Evolutionary conservation across 768 basidiomycete species (phyloP).

Genomic region (Mycena metata): DNA sequence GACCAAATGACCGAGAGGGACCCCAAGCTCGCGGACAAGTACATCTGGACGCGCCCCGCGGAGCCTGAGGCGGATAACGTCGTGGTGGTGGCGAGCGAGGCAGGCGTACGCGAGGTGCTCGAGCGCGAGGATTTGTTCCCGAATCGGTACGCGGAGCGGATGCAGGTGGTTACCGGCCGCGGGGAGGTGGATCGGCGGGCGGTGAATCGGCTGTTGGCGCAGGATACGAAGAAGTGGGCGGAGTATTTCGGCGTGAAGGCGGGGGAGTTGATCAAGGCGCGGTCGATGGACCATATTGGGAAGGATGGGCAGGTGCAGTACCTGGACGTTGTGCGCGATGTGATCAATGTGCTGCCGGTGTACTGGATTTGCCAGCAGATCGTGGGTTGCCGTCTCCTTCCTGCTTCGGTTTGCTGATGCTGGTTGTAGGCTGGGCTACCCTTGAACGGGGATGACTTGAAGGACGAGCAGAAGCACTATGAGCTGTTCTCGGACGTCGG

Average conservation of each 20-base stretch:
- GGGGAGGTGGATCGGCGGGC: conserved; percentile 37
- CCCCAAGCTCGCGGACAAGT: conserved; percentile 55
- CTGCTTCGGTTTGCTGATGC: conserved; percentile 29
- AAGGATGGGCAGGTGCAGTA: conserved; percentile 38
- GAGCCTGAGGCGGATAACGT: conserved; percentile 37
- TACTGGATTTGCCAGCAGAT: conserved; percentile 72
- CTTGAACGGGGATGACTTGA: conserved; percentile 48
- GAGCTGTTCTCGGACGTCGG: conserved; percentile 63
- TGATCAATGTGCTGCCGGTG: conserved; percentile 73
- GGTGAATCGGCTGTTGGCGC: conserved; percentile 11
- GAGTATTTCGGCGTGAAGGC: conserved; percentile 28
- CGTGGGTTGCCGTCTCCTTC: conserved; percentile 53
- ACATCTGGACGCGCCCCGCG: conserved; percentile 71
- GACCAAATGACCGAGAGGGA: conserved; percentile 51
- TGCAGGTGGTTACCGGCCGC: conserved; percentile 46
- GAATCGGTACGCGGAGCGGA: conserved; percentile 50
- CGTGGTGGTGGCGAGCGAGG: conserved; percentile 48
- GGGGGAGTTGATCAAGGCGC: conserved; percentile 23
- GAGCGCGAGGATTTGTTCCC: conserved; percentile 45
- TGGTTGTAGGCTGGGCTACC: conserved; percentile 58
- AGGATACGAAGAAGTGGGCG: conserved; percentile 17
- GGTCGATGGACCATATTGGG: conserved; percentile 27
- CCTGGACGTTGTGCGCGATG: conserved; percentile 76
- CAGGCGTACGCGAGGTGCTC: conserved; percentile 53
- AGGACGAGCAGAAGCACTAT: conserved; percentile 57